phyloP scores from a whole-genome alignment of 2,329 filamentous ascomycete species.

The Claviceps cyperi region DNA sequence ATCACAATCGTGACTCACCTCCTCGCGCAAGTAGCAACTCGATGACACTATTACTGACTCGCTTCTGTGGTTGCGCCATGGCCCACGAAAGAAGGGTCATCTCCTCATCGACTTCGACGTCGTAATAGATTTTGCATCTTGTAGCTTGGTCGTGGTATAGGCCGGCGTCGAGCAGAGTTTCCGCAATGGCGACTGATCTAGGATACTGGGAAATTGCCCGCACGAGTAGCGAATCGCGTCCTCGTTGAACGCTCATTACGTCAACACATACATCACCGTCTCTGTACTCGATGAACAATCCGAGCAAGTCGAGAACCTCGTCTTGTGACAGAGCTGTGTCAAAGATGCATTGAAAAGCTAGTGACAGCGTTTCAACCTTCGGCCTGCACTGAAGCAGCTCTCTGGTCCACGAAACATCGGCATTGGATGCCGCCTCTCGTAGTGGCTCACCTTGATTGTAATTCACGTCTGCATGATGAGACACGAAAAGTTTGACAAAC shows the following conservation, averaged over 20 bases:
- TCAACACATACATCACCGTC: conserved; percentile 35
- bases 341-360: conserved; percentile 43
- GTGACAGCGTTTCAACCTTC: conserved; percentile 32
- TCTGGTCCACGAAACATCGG: conserved; percentile 33
- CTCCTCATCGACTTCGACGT: conserved; percentile 35
- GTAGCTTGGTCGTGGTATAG: conserved; percentile 44
- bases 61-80: conserved; percentile 47
- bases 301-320: conserved; percentile 33
- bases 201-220: conserved; percentile 40
- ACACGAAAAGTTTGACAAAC: conserved; percentile 28
- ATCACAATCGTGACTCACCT: conserved; percentile 18
- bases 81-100: conserved; percentile 47
- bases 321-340: conserved; percentile 35
- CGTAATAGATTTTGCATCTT: conserved; percentile 27
- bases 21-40: conserved; percentile 36
- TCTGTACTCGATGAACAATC: conserved; percentile 35
- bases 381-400: conserved; percentile 36
- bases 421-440: conserved; percentile 36
- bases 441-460: conserved; percentile 39
- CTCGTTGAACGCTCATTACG: conserved; percentile 29
- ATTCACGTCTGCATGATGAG: conserved; percentile 31
- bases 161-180: conserved; percentile 39
- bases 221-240: conserved; percentile 33
- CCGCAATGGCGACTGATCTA: conserved; percentile 35
- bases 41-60: conserved; percentile 43